Evolutionary conservation across 139 green algal species (phyloP), one percentile per base, ranked within the genome.

Genomic region (Deuterostichococcus epilithicus): DNA sequence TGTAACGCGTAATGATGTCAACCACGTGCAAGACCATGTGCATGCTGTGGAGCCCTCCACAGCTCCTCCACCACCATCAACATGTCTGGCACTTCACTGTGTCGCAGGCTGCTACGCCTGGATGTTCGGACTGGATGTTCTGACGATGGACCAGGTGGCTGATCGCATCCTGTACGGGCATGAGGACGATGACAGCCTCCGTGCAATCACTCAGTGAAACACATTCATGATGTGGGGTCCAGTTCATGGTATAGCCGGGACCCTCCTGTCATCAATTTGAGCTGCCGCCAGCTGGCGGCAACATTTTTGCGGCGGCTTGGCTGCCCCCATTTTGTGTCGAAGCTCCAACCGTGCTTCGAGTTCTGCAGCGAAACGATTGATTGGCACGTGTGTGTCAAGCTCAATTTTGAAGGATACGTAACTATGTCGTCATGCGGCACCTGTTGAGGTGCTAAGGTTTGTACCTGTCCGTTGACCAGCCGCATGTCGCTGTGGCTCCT

Each of bases 41-140:
- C n/a, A n/a, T n/a, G n/a, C n/a, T n/a, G n/a, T n/a, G n/a, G n/a
- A n/a, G n/a, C n/a, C n/a, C n/a, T n/a, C n/a, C n/a, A n/a, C n/a
- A n/a, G n/a, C n/a, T n/a, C n/a, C n/a, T n/a, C n/a, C n/a, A n/a
- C n/a, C n/a, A n/a, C n/a, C n/a, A n/a, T n/a, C n/a, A n/a, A n/a
- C n/a, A n/a, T n/a, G n/a, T n/a, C n/a, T n/a, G n/a, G n/a, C n/a
- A n/a, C n/a, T n/a, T n/a, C n/a, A n/a, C n/a, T n/a, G n/a, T n/a
- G n/a, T n/a, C n/a, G n/a, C 89, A 15, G 94, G 94, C 28, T 90
- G 94, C 44, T 80, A 81, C 58, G 91, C 91, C 1, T 95, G 88
- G 90, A 81, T 97, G 74, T 97, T 90, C 91, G 90, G 92, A 22
- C 74, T 82, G 8, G 93, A 97, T 67, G 92, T 97, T 32, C 35